A percentile compares a stretch with the other conserved stretches of the same genome.
These are phyloP conservation scores for Wickerhamiella siamensis DNA, from an alignment of 805 yeast genomes.

Conservation along the genomic window DNA sequence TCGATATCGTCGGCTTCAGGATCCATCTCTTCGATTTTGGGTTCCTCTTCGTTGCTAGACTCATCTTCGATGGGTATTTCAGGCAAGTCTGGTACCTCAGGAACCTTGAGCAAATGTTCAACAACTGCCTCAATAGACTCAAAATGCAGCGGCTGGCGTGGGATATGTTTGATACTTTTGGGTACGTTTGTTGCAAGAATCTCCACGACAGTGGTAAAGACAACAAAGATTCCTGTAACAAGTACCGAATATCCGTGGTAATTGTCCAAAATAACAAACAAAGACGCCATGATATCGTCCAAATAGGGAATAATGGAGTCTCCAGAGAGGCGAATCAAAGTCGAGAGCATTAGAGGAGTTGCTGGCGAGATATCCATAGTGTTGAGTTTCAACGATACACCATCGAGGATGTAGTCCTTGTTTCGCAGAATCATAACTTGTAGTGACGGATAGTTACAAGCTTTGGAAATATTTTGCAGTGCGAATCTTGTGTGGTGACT, in stretches of 20 bases:
- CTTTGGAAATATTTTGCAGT: slow-evolving; percentile 34
- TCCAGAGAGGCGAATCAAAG: slow-evolving; percentile 61
- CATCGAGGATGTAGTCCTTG: slow-evolving; percentile 67
- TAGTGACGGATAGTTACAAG: slow-evolving; percentile 39
- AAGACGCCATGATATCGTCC: slow-evolving; percentile 56
- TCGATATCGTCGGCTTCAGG: slow-evolving; percentile 22
- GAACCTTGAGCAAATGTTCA: slow-evolving; percentile 15
- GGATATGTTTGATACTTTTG: not conserved
- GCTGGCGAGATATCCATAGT: slow-evolving; percentile 63
- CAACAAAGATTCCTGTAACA: slow-evolving; percentile 57
- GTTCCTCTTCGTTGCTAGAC: slow-evolving; percentile 15
- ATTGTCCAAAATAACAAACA: slow-evolving; percentile 64
- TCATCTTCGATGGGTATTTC: slow-evolving; percentile 26
- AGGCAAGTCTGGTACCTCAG: slow-evolving; percentile 12
- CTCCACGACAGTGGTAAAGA: slow-evolving; percentile 30
- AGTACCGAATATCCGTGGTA: slow-evolving; percentile 70
- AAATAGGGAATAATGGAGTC: slow-evolving; percentile 46
- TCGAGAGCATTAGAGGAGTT: slow-evolving; percentile 52
- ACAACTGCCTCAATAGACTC: slow-evolving; percentile 13
- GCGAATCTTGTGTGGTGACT: slow-evolving; percentile 42
- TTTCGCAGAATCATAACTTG: slow-evolving; percentile 45
- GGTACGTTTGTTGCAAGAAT: slow-evolving; percentile 5
- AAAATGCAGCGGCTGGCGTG: slow-evolving; percentile 4
- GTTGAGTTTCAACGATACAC: slow-evolving; percentile 55
- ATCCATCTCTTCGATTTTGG: slow-evolving; percentile 20